These are phyloP conservation scores for Talaromyces thailandensis DNA, from an alignment of 495 filamentous ascomycete genomes.

Conservation along the genomic window DNA sequence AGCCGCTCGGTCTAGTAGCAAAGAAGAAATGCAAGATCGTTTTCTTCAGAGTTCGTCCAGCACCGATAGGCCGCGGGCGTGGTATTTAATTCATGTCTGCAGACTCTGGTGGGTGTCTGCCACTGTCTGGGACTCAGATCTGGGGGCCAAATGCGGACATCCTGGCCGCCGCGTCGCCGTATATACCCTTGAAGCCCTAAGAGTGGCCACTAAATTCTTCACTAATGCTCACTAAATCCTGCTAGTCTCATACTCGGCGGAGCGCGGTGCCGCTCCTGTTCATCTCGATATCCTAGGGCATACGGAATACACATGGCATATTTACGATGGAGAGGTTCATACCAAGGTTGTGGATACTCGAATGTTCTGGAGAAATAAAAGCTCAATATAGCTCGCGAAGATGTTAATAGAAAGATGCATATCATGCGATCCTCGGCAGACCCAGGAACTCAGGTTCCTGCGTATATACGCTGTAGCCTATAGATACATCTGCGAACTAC, in stretches of 20 bases:
- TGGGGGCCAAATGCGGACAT: background rate
- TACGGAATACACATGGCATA: background rate
- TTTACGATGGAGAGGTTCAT: background rate
- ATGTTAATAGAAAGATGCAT: background rate
- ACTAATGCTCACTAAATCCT: background rate
- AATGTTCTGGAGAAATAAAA: background rate
- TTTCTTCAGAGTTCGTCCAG: background rate
- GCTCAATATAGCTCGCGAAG: background rate
- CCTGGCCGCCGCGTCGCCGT: conserved; percentile 10
- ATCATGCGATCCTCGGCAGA: background rate
- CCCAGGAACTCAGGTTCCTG: background rate
- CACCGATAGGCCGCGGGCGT: background rate
- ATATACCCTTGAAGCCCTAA: background rate
- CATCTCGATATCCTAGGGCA: background rate
- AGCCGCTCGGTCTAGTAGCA: background rate
- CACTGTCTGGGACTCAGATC: background rate
- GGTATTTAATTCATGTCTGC: background rate
- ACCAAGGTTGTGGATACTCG: background rate
- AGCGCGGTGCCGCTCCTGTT: background rate
- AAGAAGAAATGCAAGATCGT: background rate
- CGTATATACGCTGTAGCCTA: background rate
- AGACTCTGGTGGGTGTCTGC: background rate
- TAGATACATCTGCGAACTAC: background rate
- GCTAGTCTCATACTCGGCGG: background rate
- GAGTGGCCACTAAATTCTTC: background rate